phyloP scores from a whole-genome alignment of 2,329 filamentous ascomycete genomes.

The Calonectria multiphialidica region DNA sequence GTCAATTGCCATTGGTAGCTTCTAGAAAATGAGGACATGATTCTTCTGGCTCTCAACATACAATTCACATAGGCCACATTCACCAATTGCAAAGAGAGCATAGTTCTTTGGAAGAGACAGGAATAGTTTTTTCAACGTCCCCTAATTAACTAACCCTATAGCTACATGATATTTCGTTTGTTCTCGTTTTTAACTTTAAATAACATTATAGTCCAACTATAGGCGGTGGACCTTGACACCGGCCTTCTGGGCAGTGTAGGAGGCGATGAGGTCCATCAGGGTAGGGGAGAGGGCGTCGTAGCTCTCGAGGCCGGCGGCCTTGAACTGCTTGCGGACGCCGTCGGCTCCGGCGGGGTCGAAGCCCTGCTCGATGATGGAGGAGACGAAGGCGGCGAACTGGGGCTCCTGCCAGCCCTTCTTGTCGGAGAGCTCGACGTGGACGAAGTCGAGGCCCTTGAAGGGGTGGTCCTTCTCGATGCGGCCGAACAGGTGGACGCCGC shows the following conservation, averaged over 20 bases:
- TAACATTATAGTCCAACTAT: not conserved
- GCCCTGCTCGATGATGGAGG: slow-evolving; percentile 76
- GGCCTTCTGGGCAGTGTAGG: slow-evolving; percentile 65
- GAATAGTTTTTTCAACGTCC: slow-evolving; percentile 7
- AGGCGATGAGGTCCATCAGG: slow-evolving; percentile 73
- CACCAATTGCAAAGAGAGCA: not conserved
- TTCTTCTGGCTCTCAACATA: too few species aligned
- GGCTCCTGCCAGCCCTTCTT: slow-evolving; percentile 78
- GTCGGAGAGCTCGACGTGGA: slow-evolving; percentile 72
- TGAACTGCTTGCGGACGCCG: slow-evolving; percentile 66
- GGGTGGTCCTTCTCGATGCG: slow-evolving; percentile 74
- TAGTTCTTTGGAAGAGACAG: not conserved
- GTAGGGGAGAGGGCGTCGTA: slow-evolving; percentile 73
- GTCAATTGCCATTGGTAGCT: not conserved
- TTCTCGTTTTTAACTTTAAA: not conserved
- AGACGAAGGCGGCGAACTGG: slow-evolving; percentile 77
- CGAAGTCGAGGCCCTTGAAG: slow-evolving; percentile 78
- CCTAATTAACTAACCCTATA: slow-evolving; percentile 8
- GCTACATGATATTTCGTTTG: slow-evolving; percentile 13
- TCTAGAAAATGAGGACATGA: too few species aligned
- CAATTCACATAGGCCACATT: not conserved
- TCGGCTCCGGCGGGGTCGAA: slow-evolving; percentile 67
- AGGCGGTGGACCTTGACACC: slow-evolving; percentile 20
- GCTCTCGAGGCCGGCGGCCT: slow-evolving; percentile 66
- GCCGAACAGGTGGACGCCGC: slow-evolving; percentile 73